Evolutionary conservation across 2,329 filamentous ascomycete genomes (phyloP), one percentile per base, ranked within the genome.

Genomic region (Fusarium praegraminearum): DNA sequence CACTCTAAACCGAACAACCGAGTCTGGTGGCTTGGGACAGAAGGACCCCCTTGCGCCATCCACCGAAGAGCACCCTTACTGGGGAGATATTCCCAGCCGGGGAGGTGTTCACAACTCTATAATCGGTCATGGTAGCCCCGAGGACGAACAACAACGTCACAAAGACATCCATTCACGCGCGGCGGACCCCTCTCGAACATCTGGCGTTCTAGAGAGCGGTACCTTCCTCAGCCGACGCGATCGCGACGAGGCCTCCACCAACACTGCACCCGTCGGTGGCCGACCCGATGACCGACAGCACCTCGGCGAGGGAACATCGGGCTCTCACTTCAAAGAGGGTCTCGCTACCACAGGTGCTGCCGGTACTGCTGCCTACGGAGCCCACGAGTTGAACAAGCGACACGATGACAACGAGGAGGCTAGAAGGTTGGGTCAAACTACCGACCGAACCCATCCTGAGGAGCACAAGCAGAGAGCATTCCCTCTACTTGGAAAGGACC

Each of bases 41-140:
- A 40, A 50, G 16, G 45, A 51, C 12, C 45, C 45, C 10, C 54
- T 57, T 51, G 64, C 24, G 3, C 28, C 65, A 32, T 41, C 61
- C 8, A 32, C 65, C 4, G 15, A 61, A 18, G 62, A 69, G 16
- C 49, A 67, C 36, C 71, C 71, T 1, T 73, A 73, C 38, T 73
- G 71, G 71, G 71, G 71, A 7, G 62, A 70, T 4, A 46, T 73
- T 3, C 55, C 70, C 5, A 54, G 57, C 13, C 9, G 24, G 15
- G 60, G 24, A 15, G 62, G 62, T 12, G 60, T 64, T 8, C 62
- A 64, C 45, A 64, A 64, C 45, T 63, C 57, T 2, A 52, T 67
- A 3, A 49, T 63, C 3, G 70, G 70, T 0, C 70, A 59, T 2
- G 70, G 64, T 4, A 71, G 70, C 24, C 36, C 59, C 4, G 63